Base-by-base conservation (phyloP, 2,329 filamentous ascomycete species). In the Penicillium sp. region DNA sequence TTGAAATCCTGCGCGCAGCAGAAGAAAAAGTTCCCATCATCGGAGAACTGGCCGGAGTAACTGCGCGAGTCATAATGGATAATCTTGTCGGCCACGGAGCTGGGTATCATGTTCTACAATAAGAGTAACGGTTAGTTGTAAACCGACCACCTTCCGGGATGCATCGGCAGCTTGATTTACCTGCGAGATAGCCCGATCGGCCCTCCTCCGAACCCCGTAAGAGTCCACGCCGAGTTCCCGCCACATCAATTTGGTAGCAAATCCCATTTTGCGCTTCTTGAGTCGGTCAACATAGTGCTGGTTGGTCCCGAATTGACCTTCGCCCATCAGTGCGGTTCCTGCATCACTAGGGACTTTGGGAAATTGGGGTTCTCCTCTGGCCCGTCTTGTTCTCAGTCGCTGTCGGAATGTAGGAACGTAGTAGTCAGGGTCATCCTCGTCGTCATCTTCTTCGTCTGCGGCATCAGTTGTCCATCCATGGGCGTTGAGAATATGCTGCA, bases 1-100 rank as follows among this genome's bases (percentile, higher is more conserved):
- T 83, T 86, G 72, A 95, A 95, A 68, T 97, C 90, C 68, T 96
- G 89, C 8, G 86, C 86, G 61, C 87, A 93, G 5, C 86, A 84
- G 65, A 91, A 97, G 73, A 96, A 97, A 73, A 97, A 97, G 68
- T 95, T 95, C 22, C 93, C 93, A 59, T 98, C 93, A 55, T 94
- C 87, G 0, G 89, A 95, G 66, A 97, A 98, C 64, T 97, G 91
- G 1, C 93, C 93, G 3, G 89, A 95, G 63, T 97, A 97, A 43
- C 93, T 90, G 32, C 88, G 83, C 4, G 85, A 79, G 45, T 90
- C 81, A 64, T 90, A 94, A 60, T 95, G 87, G 51, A 97, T 85
- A 51, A 95, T 87, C 61, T 87, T 86, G 63, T 97, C 91, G 0
- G 89, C 85, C 20, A 79, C 79, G 0, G 83, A 85, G 2, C 79